Base-by-base conservation (phyloP, 1,284 basidiomycete species). In the Puccinia polysora region DNA sequence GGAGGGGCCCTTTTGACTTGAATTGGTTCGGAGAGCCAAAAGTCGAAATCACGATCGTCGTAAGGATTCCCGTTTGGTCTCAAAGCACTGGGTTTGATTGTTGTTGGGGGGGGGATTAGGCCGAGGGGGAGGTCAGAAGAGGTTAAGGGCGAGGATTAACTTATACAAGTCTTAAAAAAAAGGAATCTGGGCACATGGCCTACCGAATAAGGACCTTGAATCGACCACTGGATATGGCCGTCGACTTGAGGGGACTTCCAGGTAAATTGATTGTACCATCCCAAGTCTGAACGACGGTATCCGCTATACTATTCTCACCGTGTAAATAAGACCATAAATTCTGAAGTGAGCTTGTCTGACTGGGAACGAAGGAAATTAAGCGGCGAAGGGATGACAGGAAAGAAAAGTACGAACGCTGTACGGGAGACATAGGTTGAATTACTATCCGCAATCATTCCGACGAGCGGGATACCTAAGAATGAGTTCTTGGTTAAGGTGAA, bases 11-110 rank as follows among this genome's bases (percentile, higher is more conserved):
- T n/a, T n/a, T n/a, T n/a, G n/a, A n/a, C n/a, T n/a, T n/a, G n/a
- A n/a, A n/a, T n/a, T n/a, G n/a, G n/a, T n/a, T n/a, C n/a, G n/a
- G 68, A 70, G 32, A 70, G 34, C 68, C 68, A 70, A 23, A 47
- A 47, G 12, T 70, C 68, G 43, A 43, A 70, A 38, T 70, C 68
- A 7, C 1, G 36, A 40, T 60, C 58, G n/a, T 40, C 14, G 23
- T 36, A 49, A n/a, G 45, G 58, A 23, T 70, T 59, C 8, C 68
- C 68, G 45, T 62, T 70, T 3, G 52, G 36, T 59, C 56, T 30
- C 3, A 70, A 36, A n/a, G 58, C 68, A 18, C 68, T 62, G 25
- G 25, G 49, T 20, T 20, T 25, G 58, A n/a, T n/a, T n/a, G n/a
- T n/a, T n/a, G n/a, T n/a, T n/a, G n/a, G n/a, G n/a, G n/a, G n/a